phyloP scores from a whole-genome alignment of 192 early-diverging fungal genomes.

The Linnemannia exigua region DNA sequence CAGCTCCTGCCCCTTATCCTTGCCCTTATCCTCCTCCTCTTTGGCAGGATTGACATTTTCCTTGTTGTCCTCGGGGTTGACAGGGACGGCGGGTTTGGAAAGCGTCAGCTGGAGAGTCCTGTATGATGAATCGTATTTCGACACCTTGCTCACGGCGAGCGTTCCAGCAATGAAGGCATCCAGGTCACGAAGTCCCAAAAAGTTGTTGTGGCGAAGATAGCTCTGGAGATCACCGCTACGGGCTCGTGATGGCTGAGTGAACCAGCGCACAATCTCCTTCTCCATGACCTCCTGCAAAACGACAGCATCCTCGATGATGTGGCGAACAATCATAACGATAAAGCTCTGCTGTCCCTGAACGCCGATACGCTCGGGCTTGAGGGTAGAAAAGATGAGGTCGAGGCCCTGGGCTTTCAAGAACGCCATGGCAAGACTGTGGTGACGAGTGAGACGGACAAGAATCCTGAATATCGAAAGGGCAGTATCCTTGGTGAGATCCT shows the following conservation, averaged over 20 bases:
- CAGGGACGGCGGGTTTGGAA: conserved; percentile 37
- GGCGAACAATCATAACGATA: conserved; percentile 89
- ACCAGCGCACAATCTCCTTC: conserved; percentile 81
- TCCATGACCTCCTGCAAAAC: conserved; percentile 80
- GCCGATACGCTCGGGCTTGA: conserved; percentile 70
- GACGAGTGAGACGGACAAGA: conserved; percentile 86
- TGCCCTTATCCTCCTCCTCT: conserved; percentile 44
- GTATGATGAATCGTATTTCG: conserved; percentile 73
- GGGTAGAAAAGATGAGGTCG: conserved; percentile 71
- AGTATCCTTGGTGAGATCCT: conserved; percentile 62
- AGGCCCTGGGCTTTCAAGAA: conserved; percentile 82
- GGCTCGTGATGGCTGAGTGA: conserved; percentile 74
- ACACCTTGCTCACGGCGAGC: conserved; percentile 72
- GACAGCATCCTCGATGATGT: conserved; percentile 82
- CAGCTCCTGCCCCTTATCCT: conserved; percentile 26
- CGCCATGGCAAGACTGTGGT: conserved; percentile 68
- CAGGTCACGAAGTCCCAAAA: conserved; percentile 77
- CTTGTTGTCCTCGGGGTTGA: conserved; percentile 10
- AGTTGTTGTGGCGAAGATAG: conserved; percentile 77
- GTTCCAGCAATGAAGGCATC: conserved; percentile 77
- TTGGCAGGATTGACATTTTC: conserved; percentile 37
- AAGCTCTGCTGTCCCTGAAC: conserved; percentile 86
- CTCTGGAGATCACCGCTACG: conserved; percentile 75
- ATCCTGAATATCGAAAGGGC: conserved; percentile 82
- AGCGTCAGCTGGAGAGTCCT: conserved; percentile 73